phyloP scores from a whole-genome alignment of 768 basidiomycete species.

The Wakefieldia striispora region DNA sequence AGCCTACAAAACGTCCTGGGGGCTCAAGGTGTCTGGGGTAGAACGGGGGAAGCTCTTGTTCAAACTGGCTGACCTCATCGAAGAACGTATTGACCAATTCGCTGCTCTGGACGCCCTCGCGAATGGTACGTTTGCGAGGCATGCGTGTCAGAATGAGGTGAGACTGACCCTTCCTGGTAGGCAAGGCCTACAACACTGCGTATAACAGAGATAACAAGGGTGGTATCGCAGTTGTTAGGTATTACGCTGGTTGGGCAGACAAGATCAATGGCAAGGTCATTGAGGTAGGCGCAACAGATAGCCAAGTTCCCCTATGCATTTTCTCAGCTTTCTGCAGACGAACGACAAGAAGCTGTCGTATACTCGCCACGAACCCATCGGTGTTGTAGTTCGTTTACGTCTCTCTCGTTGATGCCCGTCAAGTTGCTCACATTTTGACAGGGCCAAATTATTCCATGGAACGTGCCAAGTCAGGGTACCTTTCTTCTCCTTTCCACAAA shows the following conservation, averaged over 20 bases:
- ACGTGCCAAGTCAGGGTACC: constrained; percentile 45
- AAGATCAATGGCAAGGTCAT: constrained; percentile 77
- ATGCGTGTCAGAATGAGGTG: neutral
- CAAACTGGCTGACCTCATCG: constrained; percentile 66
- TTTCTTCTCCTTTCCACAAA: neutral
- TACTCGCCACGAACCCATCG: constrained; percentile 22
- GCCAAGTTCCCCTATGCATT: neutral
- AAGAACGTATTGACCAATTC: constrained; percentile 57
- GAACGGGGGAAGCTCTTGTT: constrained; percentile 53
- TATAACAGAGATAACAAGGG: constrained; percentile 46
- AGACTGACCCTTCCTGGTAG: constrained; percentile 22
- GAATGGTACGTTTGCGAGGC: constrained; percentile 42
- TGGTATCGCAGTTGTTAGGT: constrained; percentile 45
- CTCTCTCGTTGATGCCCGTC: too few species aligned
- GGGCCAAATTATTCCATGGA: constrained; percentile 67
- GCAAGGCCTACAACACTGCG: constrained; percentile 53
- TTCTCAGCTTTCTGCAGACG: constrained; percentile 21
- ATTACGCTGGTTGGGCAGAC: constrained; percentile 91
- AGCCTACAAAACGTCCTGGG: constrained; percentile 65
- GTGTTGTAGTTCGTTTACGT: constrained; percentile 5
- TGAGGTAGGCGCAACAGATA: constrained; percentile 35
- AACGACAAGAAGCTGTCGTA: constrained; percentile 17
- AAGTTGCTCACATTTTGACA: too few species aligned
- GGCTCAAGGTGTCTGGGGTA: constrained; percentile 54
- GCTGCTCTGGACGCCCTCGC: constrained; percentile 75